A percentile compares a stretch with the other conserved stretches of the same genome.
phyloP scores from a whole-genome alignment of 768 basidiomycete genomes.

The Suillus cothurnatus region DNA sequence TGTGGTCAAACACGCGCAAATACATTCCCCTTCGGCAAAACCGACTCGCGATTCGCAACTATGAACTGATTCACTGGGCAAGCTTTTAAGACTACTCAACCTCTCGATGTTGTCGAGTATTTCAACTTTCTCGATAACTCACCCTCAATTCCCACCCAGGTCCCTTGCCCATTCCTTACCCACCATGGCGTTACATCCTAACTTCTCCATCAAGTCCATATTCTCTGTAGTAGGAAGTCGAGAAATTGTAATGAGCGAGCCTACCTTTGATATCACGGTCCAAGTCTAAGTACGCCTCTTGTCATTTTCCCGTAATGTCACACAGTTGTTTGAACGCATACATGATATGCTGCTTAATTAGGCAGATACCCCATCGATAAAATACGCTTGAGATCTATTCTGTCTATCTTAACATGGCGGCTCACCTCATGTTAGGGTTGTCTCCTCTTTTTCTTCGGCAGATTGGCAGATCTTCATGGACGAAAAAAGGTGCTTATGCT shows the following conservation, averaged over 20 bases:
- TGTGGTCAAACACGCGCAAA: conserved; percentile 1
- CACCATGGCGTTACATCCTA: neutral
- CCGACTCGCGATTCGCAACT: neutral
- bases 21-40: neutral
- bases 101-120: neutral
- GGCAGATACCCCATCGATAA: neutral
- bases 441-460: conserved; percentile 72
- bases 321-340: neutral
- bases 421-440: conserved; percentile 55
- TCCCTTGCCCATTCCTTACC: neutral
- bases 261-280: neutral
- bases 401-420: neutral
- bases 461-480: conserved; percentile 81
- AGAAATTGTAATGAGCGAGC: neutral
- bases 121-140: neutral
- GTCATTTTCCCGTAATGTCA: neutral
- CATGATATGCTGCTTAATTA: neutral
- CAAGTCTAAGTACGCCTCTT: neutral
- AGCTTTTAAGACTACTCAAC: neutral
- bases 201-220: neutral
- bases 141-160: neutral
- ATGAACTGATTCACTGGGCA: neutral
- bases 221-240: neutral
- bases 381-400: neutral
- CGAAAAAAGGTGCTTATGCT: conserved; percentile 65